Base-by-base conservation (phyloP, 306 rosid species). In the Vigna mungo region DNA sequence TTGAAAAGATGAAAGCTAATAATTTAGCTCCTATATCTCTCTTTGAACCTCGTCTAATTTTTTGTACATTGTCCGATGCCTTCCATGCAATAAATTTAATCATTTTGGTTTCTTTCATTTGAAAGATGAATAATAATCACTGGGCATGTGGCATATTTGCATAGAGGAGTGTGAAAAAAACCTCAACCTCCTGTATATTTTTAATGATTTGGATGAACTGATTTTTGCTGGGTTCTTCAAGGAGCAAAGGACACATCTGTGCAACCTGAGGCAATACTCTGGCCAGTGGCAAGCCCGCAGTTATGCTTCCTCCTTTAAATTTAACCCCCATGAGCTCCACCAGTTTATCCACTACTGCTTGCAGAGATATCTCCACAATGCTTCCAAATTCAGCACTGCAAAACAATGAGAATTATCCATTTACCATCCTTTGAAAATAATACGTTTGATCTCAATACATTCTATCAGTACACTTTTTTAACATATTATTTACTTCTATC, bases 141-240 rank as follows among this genome's bases (percentile, higher is more conserved):
- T 82, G 80, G 3, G 87, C 82, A 80, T 75, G 58, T 49, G 89
- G 86, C 84, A 88, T 82, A 39, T 87, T 88, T 70, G 99, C 84
- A 83, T 96, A 96, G 79, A 96, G 89, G 82, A 87, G 88, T 77
- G 98, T 88, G 89, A 89, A 90, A 78, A 96, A 92, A 75, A 84
- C 84, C 83, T 91, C 97, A 67, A 92, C 93, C 83, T 96, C 97
- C 60, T 87, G 91, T 78, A 81, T 79, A 32, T 75, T 82, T 72
- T 64, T 80, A 66, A 92, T 84, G 71, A 78, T 75, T 81, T 86
- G 87, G 79, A 89, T 86, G 93, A 89, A 96, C 78, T 56, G 90
- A 59, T 87, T 90, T 81, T 83, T 91, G 80, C 84, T 78, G 34
- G 92, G 93, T 61, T 88, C 98, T 69, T 85, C 90, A n/a, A 96